A percentile compares a stretch with the other conserved stretches of the same genome.
Evolutionary conservation across 768 basidiomycete genomes (phyloP).

Genomic region (Suillus variegatus): DNA sequence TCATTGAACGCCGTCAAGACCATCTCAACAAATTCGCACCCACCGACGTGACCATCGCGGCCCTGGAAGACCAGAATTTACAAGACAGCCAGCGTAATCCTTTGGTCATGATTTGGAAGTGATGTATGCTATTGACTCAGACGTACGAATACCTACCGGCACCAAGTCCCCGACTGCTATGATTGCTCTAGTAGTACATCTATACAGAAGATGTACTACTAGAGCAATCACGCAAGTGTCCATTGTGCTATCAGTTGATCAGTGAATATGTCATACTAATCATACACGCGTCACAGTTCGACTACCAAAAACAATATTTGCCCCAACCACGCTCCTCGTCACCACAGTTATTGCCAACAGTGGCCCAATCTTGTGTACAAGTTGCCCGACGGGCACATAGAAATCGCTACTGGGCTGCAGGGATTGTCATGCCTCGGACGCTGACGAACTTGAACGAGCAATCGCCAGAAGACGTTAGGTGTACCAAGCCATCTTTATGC

Average conservation of each 20-base stretch:
- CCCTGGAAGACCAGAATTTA: too few relatives aligned
- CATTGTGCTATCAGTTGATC: conserved; percentile 67
- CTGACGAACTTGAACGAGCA: conserved; percentile 74
- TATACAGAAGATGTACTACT: too few relatives aligned
- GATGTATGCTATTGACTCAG: too few relatives aligned
- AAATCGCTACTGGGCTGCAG: conserved; percentile 57
- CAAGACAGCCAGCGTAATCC: too few relatives aligned
- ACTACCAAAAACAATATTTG: conserved; percentile 82
- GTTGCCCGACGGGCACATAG: conserved; percentile 34
- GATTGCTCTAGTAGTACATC: too few relatives aligned
- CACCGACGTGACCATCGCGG: too few relatives aligned
- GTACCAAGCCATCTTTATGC: conserved; percentile 81
- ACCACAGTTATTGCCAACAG: conserved; percentile 32
- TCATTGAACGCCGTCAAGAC: too few relatives aligned
- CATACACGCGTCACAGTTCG: conserved; percentile 70
- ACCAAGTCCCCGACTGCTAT: too few relatives aligned
- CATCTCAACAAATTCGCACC: too few relatives aligned
- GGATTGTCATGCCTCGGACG: conserved; percentile 43
- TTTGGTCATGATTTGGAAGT: too few relatives aligned
- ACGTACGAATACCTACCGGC: too few relatives aligned
- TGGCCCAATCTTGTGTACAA: conserved; percentile 26
- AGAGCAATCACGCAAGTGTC: conserved; percentile 79
- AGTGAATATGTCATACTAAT: conserved; percentile 76
- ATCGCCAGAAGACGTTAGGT: conserved; percentile 76
- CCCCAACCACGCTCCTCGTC: conserved; percentile 60